phyloP scores from a whole-genome alignment of 805 yeast species.

The Isabelozyma pseudorhagii region DNA sequence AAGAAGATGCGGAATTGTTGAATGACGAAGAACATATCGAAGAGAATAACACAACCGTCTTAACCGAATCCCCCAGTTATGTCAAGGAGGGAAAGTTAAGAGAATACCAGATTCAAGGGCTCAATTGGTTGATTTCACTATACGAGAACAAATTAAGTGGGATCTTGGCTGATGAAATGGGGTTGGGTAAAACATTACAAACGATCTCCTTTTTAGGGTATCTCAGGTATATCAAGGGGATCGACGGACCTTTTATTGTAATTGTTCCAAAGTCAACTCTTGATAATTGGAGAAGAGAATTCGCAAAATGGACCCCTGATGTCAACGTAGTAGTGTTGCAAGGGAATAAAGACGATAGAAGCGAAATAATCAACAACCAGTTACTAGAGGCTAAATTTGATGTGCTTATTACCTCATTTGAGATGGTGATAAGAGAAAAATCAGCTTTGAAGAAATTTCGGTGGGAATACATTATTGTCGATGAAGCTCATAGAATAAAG shows the following conservation, averaged over 20 bases:
- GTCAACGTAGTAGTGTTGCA: conserved; percentile 82
- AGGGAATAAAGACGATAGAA: conserved; percentile 84
- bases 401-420: conserved; percentile 87
- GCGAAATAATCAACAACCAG: conserved; percentile 51
- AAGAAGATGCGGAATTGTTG: conserved; percentile 90
- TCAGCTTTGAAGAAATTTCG: conserved; percentile 71
- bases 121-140: conserved; percentile 88
- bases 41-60: conserved; percentile 54
- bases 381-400: conserved; percentile 79
- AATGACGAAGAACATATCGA: conserved; percentile 73
- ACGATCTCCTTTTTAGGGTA: conserved; percentile 91
- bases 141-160: conserved; percentile 90
- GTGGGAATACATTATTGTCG: conserved; percentile 93
- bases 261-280: conserved; percentile 94
- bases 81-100: conserved; percentile 70
- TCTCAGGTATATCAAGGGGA: conserved; percentile 68
- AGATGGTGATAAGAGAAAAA: conserved; percentile 90
- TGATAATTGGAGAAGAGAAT: conserved; percentile 96
- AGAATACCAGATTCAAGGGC: conserved; percentile 91
- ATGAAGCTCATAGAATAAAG: conserved; percentile 95
- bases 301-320: conserved; percentile 94
- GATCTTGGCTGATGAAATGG: conserved; percentile 97
- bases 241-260: conserved; percentile 87
- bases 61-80: conserved; percentile 82
- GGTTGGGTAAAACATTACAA: conserved; percentile 92